These are phyloP conservation scores for Dovyalis caffra DNA, from an alignment of 345 rosid genomes.

Conservation along the genomic window DNA sequence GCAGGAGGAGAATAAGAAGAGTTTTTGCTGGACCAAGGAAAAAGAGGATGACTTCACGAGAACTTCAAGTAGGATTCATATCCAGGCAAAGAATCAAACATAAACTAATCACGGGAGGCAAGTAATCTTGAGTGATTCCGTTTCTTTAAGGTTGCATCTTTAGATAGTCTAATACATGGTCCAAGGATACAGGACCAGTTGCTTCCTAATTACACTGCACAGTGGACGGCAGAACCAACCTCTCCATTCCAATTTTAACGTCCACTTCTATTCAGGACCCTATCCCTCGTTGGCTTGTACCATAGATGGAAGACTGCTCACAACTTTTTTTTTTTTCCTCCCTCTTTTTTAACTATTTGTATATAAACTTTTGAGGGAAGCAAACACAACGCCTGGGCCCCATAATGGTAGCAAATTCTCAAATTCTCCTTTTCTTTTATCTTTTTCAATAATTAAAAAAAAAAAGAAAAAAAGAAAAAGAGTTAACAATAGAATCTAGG, in stretches of 20 bases:
- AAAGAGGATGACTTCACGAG: conserved; percentile 53
- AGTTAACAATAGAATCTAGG: neutral
- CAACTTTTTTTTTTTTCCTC: neutral
- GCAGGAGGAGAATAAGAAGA: conserved; percentile 17
- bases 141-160: neutral
- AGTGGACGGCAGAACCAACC: neutral
- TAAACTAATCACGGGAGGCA: conserved; percentile 49
- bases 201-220: neutral
- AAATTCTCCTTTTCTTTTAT: neutral
- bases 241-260: neutral
- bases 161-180: neutral
- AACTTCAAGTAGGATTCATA: conserved; percentile 68
- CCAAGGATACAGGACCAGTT: neutral
- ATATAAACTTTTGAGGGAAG: neutral
- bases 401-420: neutral
- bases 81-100: conserved; percentile 59
- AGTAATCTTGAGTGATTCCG: conserved; percentile 42
- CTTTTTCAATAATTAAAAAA: neutral
- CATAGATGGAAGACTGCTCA: neutral
- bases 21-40: conserved; percentile 17
- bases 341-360: neutral
- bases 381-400: neutral
- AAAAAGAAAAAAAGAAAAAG: neutral
- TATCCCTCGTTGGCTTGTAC: no score
- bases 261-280: no score